phyloP scores from a whole-genome alignment of 768 basidiomycete genomes.

The Hemileccinum rubropunctum region DNA sequence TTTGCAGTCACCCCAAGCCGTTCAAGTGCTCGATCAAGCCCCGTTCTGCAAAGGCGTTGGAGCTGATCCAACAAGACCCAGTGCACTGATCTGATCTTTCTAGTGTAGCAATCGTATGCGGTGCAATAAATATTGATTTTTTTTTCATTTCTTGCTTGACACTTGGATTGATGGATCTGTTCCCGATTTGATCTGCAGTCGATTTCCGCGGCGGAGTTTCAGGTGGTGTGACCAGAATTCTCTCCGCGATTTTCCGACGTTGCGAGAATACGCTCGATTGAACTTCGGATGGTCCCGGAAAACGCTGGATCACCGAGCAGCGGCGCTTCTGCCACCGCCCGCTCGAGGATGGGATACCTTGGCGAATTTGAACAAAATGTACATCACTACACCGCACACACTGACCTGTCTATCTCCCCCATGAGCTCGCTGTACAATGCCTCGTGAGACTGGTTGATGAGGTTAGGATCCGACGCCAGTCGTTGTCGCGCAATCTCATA shows the following conservation, averaged over 20 bases:
- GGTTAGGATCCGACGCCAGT: slow-evolving; percentile 50
- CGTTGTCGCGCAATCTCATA: slow-evolving; percentile 60
- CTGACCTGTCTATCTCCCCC: slow-evolving; percentile 71
- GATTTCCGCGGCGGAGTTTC: not conserved
- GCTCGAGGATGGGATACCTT: slow-evolving; percentile 67
- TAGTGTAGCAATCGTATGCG: not conserved
- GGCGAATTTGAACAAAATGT: no score
- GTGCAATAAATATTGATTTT: not conserved
- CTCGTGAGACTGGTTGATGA: slow-evolving; percentile 52
- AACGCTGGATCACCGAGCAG: slow-evolving; percentile 50
- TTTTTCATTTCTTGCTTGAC: not conserved
- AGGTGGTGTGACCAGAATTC: not conserved
- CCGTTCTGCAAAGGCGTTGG: slow-evolving; percentile 55
- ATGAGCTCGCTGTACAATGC: slow-evolving; percentile 57
- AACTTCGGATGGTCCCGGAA: slow-evolving; percentile 39
- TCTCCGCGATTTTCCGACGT: slow-evolving; percentile 20
- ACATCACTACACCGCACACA: not conserved
- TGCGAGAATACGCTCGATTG: slow-evolving; percentile 47
- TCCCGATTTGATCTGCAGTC: no score
- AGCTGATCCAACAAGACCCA: slow-evolving; percentile 50
- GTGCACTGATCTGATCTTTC: slow-evolving; percentile 15
- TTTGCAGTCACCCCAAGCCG: slow-evolving; percentile 54
- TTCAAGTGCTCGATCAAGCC: slow-evolving; percentile 60
- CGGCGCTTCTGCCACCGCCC: slow-evolving; percentile 51
- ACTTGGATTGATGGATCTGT: not conserved